These are phyloP conservation scores for Cnidoscolus chayamansa DNA, from an alignment of 441 rosid genomes.

Conservation along the genomic window DNA sequence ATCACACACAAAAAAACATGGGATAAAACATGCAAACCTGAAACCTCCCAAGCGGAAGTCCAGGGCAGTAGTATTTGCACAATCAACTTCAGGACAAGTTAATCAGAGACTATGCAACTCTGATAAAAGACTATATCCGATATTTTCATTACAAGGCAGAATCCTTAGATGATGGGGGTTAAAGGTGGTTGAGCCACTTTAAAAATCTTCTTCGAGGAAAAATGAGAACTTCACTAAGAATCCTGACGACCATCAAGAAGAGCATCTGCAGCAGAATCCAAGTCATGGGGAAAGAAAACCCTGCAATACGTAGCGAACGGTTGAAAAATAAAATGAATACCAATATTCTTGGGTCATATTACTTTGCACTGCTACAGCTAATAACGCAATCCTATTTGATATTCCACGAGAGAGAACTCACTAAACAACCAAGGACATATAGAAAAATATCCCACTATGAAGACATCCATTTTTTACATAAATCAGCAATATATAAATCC, in stretches of 20 bases:
- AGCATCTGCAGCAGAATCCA: slow-evolving; percentile 78
- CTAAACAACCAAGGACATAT: no score
- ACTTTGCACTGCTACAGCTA: no score
- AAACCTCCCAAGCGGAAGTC: no score
- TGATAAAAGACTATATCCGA: no score
- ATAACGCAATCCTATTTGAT: no score
- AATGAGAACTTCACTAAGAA: slow-evolving; percentile 12
- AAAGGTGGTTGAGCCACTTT: background rate
- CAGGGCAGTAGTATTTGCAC: no score
- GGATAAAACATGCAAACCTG: background rate
- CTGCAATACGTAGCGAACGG: slow-evolving; percentile 38
- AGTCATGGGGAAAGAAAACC: slow-evolving; percentile 89
- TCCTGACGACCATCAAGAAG: slow-evolving; percentile 39
- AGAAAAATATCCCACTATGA: no score
- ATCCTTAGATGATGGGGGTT: background rate
- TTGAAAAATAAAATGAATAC: background rate
- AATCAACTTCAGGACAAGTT: no score
- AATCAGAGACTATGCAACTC: no score
- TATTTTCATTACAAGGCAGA: background rate
- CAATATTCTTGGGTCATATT: background rate
- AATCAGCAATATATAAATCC: no score
- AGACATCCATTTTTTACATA: no score
- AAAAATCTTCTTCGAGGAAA: no score
- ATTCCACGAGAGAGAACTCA: background rate
- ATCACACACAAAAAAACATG: background rate